A percentile compares a stretch with the other conserved stretches of the same genome.
Evolutionary conservation across 345 rosid genomes (phyloP).

Genomic region (Leavenworthia alabamica): DNA sequence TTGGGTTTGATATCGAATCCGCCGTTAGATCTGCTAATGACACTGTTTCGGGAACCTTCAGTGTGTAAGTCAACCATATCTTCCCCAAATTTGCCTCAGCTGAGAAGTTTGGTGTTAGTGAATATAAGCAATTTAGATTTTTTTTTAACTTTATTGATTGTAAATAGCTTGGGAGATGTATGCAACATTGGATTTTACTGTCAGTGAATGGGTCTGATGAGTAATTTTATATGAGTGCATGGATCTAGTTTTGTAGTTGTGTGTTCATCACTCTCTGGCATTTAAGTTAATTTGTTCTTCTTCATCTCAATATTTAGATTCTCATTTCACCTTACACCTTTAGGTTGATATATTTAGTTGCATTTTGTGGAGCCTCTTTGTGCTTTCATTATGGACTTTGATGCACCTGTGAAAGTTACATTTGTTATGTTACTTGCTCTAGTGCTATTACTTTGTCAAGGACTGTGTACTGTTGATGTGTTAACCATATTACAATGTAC

Average conservation of each 20-base stretch:
- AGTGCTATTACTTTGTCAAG: not conserved
- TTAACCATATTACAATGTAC: not conserved
- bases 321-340: not conserved
- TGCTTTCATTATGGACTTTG: not conserved
- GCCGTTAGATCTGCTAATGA: conserved; percentile 80
- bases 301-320: not conserved
- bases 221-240: not conserved
- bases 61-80: conserved; percentile 44
- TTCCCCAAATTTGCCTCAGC: not conserved
- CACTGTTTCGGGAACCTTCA: conserved; percentile 72
- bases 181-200: conserved; percentile 2
- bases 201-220: not conserved
- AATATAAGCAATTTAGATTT: conserved; percentile 8
- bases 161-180: not conserved
- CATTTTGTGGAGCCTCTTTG: not conserved
- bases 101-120: not conserved
- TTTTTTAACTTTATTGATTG: not conserved
- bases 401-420: not conserved
- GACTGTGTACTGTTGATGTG: not conserved
- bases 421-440: not conserved
- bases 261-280: conserved; percentile 9
- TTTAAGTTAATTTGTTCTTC: not conserved
- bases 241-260: not conserved
- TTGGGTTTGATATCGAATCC: conserved; percentile 70
- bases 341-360: not conserved